Percentiles rank a stretch among this genome's conserved stretches.
phyloP scores from a whole-genome alignment of 768 basidiomycete genomes.

The Hortiboletus flavorubellus region DNA sequence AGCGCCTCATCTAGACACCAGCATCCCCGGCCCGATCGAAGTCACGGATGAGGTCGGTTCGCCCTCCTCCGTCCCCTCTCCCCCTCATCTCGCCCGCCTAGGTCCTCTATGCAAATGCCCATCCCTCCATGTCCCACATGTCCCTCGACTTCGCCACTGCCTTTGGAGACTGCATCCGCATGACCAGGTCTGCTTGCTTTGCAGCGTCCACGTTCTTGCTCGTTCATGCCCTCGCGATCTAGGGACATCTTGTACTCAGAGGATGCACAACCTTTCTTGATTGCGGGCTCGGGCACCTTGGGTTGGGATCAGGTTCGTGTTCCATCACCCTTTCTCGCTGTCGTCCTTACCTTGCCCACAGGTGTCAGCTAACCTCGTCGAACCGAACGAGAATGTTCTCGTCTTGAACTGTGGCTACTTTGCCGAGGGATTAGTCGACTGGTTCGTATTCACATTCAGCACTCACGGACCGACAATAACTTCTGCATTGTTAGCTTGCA shows the following conservation, averaged over 20 bases:
- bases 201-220: background rate
- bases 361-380: slow-evolving; percentile 90
- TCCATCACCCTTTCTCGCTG: background rate
- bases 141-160: slow-evolving; percentile 84
- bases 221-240: background rate
- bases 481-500: slow-evolving; percentile 50
- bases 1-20: slow-evolving; percentile 20
- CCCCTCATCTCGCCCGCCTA: slow-evolving; percentile 22
- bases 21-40: slow-evolving; percentile 65
- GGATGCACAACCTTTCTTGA: slow-evolving; percentile 84
- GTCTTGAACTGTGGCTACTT: slow-evolving; percentile 94
- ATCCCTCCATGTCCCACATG: slow-evolving; percentile 85
- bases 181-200: slow-evolving; percentile 55
- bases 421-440: slow-evolving; percentile 85
- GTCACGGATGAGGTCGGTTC: slow-evolving; percentile 53
- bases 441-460: slow-evolving; percentile 41
- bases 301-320: slow-evolving; percentile 88
- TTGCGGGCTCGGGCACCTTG: slow-evolving; percentile 92
- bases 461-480: background rate
- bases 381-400: slow-evolving; percentile 71
- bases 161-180: slow-evolving; percentile 84
- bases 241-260: slow-evolving; percentile 79
- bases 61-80: background rate
- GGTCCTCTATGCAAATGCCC: slow-evolving; percentile 93
- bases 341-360: slow-evolving; percentile 31